Evolutionary conservation across 768 basidiomycete genomes (phyloP).

Genomic region (Leucocoprinus birnbaumii): DNA sequence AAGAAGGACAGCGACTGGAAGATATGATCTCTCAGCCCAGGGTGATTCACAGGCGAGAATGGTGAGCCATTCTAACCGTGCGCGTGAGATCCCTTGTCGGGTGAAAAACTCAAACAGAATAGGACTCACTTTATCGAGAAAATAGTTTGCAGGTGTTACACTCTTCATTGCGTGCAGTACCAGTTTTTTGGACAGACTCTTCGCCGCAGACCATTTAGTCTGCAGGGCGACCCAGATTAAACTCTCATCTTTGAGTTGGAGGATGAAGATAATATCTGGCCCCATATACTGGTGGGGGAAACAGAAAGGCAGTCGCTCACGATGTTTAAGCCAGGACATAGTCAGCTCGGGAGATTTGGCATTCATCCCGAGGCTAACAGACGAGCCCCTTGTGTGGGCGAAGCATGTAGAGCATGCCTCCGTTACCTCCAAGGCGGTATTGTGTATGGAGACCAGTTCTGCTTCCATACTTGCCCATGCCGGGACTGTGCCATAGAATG

Average conservation of each 20-base stretch:
- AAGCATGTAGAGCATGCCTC: conserved; percentile 28
- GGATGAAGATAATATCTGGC: conserved; percentile 38
- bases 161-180: conserved; percentile 35
- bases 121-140: conserved; percentile 35
- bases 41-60: conserved; percentile 31
- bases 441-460: conserved; percentile 33
- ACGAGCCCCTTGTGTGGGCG: conserved; percentile 28
- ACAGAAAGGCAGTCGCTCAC: conserved; percentile 30
- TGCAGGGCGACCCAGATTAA: conserved; percentile 32
- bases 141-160: conserved; percentile 39
- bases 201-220: conserved; percentile 34
- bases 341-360: conserved; percentile 32
- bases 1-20: conserved; percentile 22
- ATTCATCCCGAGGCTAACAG: conserved; percentile 34
- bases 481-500: conserved; percentile 25
- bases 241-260: conserved; percentile 30
- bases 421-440: conserved; percentile 18
- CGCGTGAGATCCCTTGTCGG: neutral
- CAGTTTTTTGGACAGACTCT: conserved; percentile 30
- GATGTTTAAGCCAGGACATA: conserved; percentile 32
- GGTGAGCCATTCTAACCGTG: conserved; percentile 28
- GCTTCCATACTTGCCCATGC: conserved; percentile 35
- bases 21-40: conserved; percentile 26
- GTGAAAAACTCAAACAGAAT: conserved; percentile 11
- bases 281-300: conserved; percentile 40